Conservation (phyloP, 2,329 filamentous ascomycete genomes). For the Neofusicoccum kwambonambiense region DNA sequence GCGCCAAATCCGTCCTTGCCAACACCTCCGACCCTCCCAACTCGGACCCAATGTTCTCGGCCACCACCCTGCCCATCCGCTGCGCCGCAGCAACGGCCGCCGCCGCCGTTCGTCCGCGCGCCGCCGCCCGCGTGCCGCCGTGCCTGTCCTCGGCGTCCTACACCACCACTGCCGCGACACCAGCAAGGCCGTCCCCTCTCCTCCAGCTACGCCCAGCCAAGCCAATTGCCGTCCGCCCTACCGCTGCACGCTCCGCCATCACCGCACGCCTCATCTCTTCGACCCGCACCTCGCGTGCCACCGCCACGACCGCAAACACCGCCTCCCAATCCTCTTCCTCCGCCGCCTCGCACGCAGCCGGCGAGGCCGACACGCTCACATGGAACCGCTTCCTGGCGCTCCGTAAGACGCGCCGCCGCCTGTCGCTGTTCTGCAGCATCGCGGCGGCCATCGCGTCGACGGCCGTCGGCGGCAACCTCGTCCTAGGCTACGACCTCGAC, state of each 20-base stretch:
- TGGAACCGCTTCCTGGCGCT: slow-evolving; percentile 95
- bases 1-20: background rate
- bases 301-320: background rate
- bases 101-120: slow-evolving; percentile 11
- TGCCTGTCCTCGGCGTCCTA: slow-evolving; percentile 7
- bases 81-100: slow-evolving; percentile 9
- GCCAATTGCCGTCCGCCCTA: background rate
- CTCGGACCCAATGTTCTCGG: slow-evolving; percentile 1
- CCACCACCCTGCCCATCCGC: slow-evolving; percentile 10
- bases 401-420: slow-evolving; percentile 78
- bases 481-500: slow-evolving; percentile 73
- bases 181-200: background rate
- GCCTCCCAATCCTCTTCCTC: background rate
- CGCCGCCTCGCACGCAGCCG: background rate
- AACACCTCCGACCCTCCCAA: background rate
- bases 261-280: slow-evolving; percentile 2
- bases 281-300: background rate
- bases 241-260: background rate
- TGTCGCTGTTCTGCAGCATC: slow-evolving; percentile 77
- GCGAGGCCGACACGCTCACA: slow-evolving; percentile 39
- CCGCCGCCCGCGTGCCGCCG: slow-evolving; percentile 1
- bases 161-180: background rate
- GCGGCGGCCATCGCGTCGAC: slow-evolving; percentile 63
- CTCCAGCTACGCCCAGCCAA: background rate
- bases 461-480: slow-evolving; percentile 60